phyloP scores from a whole-genome alignment of 441 rosid species.

The Erysimum cheiri region DNA sequence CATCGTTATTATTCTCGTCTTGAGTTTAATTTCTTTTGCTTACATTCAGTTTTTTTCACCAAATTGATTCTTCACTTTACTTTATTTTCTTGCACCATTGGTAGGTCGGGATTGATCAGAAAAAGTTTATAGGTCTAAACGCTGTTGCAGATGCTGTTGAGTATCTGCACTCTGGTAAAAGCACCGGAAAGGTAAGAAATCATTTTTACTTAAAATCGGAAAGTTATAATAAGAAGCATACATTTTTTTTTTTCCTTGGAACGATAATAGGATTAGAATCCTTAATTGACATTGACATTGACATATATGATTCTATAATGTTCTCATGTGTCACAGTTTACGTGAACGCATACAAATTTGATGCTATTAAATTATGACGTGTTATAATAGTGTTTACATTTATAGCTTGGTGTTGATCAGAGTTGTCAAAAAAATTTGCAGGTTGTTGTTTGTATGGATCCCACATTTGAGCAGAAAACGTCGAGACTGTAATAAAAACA shows the following conservation, averaged over 20 bases:
- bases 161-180: slow-evolving; percentile 94
- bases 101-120: slow-evolving; percentile 81
- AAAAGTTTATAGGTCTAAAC: slow-evolving; percentile 69
- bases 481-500: slow-evolving; percentile 37
- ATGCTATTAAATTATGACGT: not conserved
- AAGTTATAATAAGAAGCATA: not conserved
- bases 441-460: slow-evolving; percentile 92
- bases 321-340: not conserved
- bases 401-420: not conserved
- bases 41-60: not conserved
- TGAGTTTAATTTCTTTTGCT: not conserved
- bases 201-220: not conserved
- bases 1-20: not conserved
- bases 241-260: not conserved
- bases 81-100: not conserved
- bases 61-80: not conserved
- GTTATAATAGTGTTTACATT: not conserved
- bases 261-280: not conserved
- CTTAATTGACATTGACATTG: not conserved
- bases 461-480: slow-evolving; percentile 57
- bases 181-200: slow-evolving; percentile 82
- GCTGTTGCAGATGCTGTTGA: slow-evolving; percentile 93
- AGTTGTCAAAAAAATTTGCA: slow-evolving; percentile 33
- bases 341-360: not conserved
- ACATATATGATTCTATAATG: not conserved